Evolutionary conservation across 1,139 yeast genomes (phyloP), one percentile per base, ranked within the genome.

Genomic region (Scheffersomyces insectosa): DNA sequence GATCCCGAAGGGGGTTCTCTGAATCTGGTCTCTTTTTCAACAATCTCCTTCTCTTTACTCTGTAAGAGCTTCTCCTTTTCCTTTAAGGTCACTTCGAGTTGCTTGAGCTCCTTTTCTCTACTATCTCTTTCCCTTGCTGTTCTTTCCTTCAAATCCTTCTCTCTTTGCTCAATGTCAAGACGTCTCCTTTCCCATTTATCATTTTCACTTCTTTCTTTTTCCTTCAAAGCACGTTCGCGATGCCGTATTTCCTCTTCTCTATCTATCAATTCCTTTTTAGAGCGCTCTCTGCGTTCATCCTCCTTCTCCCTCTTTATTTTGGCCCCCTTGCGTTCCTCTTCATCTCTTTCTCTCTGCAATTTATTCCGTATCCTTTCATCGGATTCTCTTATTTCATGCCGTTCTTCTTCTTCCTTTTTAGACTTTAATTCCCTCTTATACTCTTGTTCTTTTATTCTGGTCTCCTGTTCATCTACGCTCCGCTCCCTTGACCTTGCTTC

Each of bases 11-110:
- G 3, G 30, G 4, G 38, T 42, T 46, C 35, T 48, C 52, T 7
- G 11, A 39, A 32, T 28, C 29, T 41, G 43, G 62, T 54, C 43
- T 76, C 65, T 48, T 73, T 75, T 37, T 65, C 67, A 38, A 65
- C 66, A 38, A 68, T 42, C 49, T 72, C 71, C 16, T 59, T 79
- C 77, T 25, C 74, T 51, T 30, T 65, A 35, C 11, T 38, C 41
- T 35, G 38, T 5, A 28, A 14, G 16, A 41, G 46, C 11, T 40
- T 40, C 28, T 49, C 53, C 15, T 41, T 40, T 27, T 47, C 49
- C 28, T 49, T 49, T 12, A 48, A 41, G 23, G 45, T 50, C 5
- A 37, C 38, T 41, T 56, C 55, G 36, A 48, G 41, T 7, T 44
- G 48, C 4, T 40, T 42, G 16, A 44, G 42, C 20, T 41, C 44